Percentiles rank a stretch among this genome's conserved stretches.
These are phyloP conservation scores for Coffea canephora DNA, from an alignment of 257 asterid species.

Conservation along the genomic window DNA sequence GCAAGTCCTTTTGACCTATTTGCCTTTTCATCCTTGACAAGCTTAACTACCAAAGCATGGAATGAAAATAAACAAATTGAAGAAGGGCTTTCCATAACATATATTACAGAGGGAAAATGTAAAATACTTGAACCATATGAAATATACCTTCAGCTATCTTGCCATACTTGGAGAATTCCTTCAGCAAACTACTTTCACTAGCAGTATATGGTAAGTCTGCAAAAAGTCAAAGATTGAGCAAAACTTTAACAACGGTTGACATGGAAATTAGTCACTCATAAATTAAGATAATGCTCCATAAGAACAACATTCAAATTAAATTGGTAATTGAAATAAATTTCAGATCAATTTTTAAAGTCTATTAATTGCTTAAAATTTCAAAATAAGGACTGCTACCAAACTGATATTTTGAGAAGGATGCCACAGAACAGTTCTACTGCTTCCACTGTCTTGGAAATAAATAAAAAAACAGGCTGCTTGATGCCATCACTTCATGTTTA, in stretches of 20 bases:
- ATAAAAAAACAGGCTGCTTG: background rate
- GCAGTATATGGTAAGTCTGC: slow-evolving; percentile 52
- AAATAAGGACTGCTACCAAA: background rate
- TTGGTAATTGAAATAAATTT: background rate
- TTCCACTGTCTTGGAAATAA: background rate
- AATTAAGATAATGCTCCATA: background rate
- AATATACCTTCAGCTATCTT: slow-evolving; percentile 58
- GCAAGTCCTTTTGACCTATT: slow-evolving; percentile 57
- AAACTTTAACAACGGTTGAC: background rate
- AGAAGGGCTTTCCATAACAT: background rate
- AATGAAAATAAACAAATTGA: background rate
- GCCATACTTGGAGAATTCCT: slow-evolving; percentile 61
- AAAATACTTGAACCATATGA: background rate
- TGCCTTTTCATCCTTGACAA: slow-evolving; percentile 44
- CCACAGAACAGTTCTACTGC: background rate
- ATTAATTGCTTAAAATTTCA: background rate
- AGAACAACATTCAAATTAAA: background rate
- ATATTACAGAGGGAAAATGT: background rate
- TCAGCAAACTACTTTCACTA: slow-evolving; percentile 40
- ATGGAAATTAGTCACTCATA: background rate
- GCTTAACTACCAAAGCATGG: slow-evolving; percentile 32
- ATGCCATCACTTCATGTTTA: background rate
- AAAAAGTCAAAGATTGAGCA: background rate
- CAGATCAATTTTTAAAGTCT: background rate
- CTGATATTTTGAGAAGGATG: background rate